These are phyloP conservation scores for Solanum clarkiae DNA, from an alignment of 257 asterid genomes.

Conservation along the genomic window DNA sequence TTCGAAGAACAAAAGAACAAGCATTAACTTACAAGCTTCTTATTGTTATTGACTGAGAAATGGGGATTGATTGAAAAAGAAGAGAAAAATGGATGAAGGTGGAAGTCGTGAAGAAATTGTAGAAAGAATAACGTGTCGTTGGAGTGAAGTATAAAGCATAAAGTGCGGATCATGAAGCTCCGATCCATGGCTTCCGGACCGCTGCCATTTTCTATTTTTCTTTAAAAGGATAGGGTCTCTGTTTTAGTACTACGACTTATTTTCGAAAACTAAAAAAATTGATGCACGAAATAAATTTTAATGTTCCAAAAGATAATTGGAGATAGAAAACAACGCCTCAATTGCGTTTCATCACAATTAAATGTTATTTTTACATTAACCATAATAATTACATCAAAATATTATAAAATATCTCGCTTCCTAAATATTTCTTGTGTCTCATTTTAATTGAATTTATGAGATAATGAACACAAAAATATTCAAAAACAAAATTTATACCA, in stretches of 20 bases:
- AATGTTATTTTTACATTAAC: neutral
- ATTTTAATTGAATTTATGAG: too few species aligned
- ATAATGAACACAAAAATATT: too few species aligned
- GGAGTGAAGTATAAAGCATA: constrained; percentile 5
- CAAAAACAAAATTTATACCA: too few species aligned
- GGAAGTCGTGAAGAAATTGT: constrained; percentile 12
- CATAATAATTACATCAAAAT: neutral
- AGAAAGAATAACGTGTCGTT: neutral
- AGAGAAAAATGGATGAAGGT: neutral
- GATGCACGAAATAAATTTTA: neutral
- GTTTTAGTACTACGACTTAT: too few species aligned
- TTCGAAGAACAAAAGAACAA: constrained; percentile 12
- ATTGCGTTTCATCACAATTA: neutral
- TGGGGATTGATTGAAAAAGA: neutral
- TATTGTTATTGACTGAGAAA: neutral
- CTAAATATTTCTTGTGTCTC: neutral
- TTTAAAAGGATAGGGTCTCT: neutral
- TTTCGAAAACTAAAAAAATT: too few species aligned
- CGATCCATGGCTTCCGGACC: constrained; percentile 31
- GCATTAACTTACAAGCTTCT: neutral
- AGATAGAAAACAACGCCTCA: neutral
- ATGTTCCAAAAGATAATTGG: neutral
- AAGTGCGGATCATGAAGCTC: constrained; percentile 46
- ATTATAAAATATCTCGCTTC: neutral
- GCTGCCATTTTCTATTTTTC: neutral